Base-by-base conservation (phyloP, 768 basidiomycete genomes). In the Termitomyces sp. region DNA sequence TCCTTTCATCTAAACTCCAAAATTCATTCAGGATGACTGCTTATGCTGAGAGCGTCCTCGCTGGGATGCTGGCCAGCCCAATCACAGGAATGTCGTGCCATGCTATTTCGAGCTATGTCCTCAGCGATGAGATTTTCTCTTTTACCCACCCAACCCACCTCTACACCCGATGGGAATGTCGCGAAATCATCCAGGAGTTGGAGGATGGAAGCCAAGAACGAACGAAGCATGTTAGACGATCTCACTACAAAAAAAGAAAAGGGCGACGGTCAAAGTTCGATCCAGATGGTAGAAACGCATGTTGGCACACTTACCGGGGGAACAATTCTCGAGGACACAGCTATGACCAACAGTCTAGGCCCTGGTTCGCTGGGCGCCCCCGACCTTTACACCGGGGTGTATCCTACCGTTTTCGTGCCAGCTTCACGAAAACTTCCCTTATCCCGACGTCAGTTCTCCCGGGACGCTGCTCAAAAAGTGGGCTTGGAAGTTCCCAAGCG, bases 41-140 rank as follows among this genome's bases (percentile, higher is more conserved):
- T 84, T 80, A 91, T 91, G 89, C 81, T 89, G 74, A 83, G 83
- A 84, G 87, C 82, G 83, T 87, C 86, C 81, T 84, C 81, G 78
- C 79, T 78, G 81, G 84, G 83, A 71, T 75, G 71, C 68, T 67
- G 65, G 61, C 64, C 66, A 61, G 60, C 67, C 60, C 66, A 55
- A 63, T 64, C 62, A 62, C 60, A 58, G 63, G 64, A 62, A 59
- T 53, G 60, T 52, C 53, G 54, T 53, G 31, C 52, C 55, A 64
- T 54, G 45, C 52, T 53, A 23, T 56, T 44, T 55, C 62, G 51
- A 33, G 53, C 41, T n/a, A 48, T 59, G 56, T 54, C 52, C 41
- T 54, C 58, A 15, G 53, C 56, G 45, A 30, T 28, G 53, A 54
- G 17, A 35, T 21, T 35, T 28, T 19, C 14, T 53, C 35, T 23